phyloP scores from a whole-genome alignment of 768 basidiomycete species.

The Kwoniella heveanensis region DNA sequence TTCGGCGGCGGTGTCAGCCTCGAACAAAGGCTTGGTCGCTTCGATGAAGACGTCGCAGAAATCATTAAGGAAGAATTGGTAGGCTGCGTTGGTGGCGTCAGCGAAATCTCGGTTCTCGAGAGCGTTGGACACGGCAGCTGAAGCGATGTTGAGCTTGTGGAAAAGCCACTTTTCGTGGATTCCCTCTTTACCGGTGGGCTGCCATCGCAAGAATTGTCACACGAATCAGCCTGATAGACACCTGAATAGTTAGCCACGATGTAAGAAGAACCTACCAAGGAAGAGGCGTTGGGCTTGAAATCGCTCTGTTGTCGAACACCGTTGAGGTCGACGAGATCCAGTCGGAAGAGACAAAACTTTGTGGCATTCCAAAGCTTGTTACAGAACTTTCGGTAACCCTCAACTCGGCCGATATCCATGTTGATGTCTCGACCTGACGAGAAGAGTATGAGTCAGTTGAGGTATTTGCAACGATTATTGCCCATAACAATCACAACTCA shows the following conservation, averaged over 20 bases:
- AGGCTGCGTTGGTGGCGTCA: conserved; percentile 76
- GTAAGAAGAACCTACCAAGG: conserved; percentile 62
- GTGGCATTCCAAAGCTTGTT: conserved; percentile 99
- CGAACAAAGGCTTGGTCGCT: conserved; percentile 98
- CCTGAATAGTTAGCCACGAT: background rate
- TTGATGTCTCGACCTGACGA: conserved; percentile 97
- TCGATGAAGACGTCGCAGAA: conserved; percentile 99
- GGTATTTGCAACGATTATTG: too few species aligned
- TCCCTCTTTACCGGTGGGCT: conserved; percentile 87
- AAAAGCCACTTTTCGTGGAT: conserved; percentile 94
- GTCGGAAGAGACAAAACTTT: conserved; percentile 97
- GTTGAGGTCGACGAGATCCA: conserved; percentile 63
- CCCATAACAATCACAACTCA: too few species aligned
- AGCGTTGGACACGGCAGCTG: conserved; percentile 71
- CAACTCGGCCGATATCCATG: conserved; percentile 89
- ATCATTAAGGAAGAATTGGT: conserved; percentile 98
- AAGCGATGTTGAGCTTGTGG: conserved; percentile 85
- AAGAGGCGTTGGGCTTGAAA: conserved; percentile 72
- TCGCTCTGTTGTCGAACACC: conserved; percentile 56
- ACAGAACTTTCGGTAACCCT: conserved; percentile 99
- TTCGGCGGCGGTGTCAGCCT: conserved; percentile 64
- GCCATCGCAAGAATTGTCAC: background rate
- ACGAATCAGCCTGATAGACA: conserved; percentile 7
- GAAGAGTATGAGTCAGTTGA: conserved; percentile 2
- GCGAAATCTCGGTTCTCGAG: conserved; percentile 87